Evolutionary conservation across 139 green algal genomes (phyloP).

Genomic region (Astrephomene gubernaculifera): DNA sequence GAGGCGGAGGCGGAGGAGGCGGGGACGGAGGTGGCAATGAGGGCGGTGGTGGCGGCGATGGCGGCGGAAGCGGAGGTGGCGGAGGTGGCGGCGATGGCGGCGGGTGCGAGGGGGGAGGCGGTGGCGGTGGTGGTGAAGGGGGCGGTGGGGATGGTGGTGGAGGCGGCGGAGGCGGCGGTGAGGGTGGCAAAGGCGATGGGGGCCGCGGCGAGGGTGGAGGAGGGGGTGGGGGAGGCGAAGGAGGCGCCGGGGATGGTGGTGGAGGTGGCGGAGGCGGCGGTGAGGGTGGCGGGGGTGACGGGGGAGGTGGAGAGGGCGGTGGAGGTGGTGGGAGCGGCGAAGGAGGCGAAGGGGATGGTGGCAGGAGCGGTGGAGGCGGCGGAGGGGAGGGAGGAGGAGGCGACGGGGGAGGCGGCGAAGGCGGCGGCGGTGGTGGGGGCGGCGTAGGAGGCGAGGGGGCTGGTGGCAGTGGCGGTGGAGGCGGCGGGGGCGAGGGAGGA

Average conservation of each 20-base stretch:
- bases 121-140: not conserved
- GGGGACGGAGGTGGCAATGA: not conserved
- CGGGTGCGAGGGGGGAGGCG: not conserved
- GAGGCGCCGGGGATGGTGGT: not conserved
- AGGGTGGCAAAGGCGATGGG: not conserved
- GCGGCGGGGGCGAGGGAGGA: too few species aligned
- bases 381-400: too few species aligned
- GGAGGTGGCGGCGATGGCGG: not conserved
- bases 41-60: not conserved
- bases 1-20: not conserved
- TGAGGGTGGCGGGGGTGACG: too few species aligned
- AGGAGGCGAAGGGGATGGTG: too few species aligned
- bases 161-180: not conserved
- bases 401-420: too few species aligned
- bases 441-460: too few species aligned
- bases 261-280: too few species aligned
- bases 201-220: not conserved
- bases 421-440: too few species aligned
- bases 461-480: too few species aligned
- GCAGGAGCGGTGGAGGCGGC: too few species aligned
- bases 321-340: too few species aligned
- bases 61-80: not conserved
- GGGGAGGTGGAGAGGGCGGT: too few species aligned
- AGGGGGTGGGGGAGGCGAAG: not conserved
- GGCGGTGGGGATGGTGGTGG: not conserved